Percentiles rank a stretch among this genome's conserved stretches.
Evolutionary conservation across 257 asterid species (phyloP).

Genomic region (Solanum appendiculatum): DNA sequence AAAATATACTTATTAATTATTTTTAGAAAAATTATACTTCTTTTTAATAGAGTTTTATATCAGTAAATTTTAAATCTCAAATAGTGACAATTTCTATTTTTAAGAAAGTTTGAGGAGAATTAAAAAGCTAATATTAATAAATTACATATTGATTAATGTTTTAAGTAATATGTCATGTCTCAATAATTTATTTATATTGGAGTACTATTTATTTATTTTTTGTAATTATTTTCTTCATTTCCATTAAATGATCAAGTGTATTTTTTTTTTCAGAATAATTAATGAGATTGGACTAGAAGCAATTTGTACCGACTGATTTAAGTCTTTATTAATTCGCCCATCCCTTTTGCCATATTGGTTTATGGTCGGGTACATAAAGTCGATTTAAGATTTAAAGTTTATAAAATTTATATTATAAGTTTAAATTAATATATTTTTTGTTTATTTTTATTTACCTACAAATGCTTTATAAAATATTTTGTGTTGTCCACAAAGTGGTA

Average conservation of each 20-base stretch:
- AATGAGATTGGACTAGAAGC: background rate
- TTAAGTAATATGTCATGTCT: background rate
- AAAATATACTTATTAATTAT: too few species aligned
- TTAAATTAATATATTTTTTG: too few species aligned
- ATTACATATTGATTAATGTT: background rate
- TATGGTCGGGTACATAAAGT: rapidly evolving
- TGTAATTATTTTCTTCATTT: background rate
- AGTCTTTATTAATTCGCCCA: background rate
- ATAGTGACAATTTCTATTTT: background rate
- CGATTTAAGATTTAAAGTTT: too few species aligned
- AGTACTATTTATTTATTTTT: background rate
- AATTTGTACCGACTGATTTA: background rate
- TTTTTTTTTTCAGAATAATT: background rate
- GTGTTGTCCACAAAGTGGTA: too few species aligned
- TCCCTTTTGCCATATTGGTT: background rate
- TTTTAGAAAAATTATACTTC: background rate
- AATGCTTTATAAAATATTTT: too few species aligned
- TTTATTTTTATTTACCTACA: too few species aligned
- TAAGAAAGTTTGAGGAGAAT: background rate
- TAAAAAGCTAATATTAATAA: background rate
- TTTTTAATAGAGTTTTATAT: too few species aligned
- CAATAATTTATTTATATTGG: too few species aligned
- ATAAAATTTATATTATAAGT: too few species aligned
- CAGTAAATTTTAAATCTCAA: background rate
- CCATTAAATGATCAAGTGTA: background rate